Percentiles rank a stretch among this genome's conserved stretches.
Evolutionary conservation across 129 eudicot species (phyloP).

Genomic region (Artemisia annua): DNA sequence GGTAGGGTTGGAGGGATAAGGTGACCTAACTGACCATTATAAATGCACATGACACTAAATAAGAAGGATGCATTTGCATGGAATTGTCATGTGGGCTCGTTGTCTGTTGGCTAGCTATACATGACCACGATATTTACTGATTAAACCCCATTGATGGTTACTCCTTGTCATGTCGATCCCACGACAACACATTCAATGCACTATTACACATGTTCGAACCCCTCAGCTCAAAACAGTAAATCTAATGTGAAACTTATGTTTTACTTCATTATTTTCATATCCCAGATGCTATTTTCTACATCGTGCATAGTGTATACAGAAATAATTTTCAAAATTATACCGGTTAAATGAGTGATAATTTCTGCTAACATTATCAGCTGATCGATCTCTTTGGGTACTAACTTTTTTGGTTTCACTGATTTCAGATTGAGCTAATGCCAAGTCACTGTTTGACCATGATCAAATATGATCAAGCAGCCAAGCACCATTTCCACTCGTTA

Average conservation of each 20-base stretch:
- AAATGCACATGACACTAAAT: conserved; percentile 34
- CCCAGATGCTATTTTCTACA: no score
- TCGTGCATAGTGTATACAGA: no score
- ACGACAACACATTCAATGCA: conserved; percentile 20
- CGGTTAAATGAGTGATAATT: no score
- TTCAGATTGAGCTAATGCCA: neutral
- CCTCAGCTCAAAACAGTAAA: neutral
- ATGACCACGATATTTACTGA: conserved; percentile 26
- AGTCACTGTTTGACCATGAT: neutral
- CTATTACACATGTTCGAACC: neutral
- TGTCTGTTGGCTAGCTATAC: conserved; percentile 31
- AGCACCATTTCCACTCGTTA: neutral
- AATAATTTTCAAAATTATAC: no score
- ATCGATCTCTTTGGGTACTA: no score
- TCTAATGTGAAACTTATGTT: conserved; percentile 11
- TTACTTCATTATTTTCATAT: no score
- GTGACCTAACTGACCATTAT: conserved; percentile 25
- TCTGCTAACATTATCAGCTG: no score
- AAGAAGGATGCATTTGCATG: conserved; percentile 31
- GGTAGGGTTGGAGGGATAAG: conserved; percentile 29
- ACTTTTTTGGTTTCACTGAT: no score
- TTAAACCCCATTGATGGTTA: conserved; percentile 16
- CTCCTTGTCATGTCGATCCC: conserved; percentile 10
- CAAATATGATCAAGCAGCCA: neutral
- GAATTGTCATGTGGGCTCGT: conserved; percentile 33